Evolutionary conservation across 1,284 basidiomycete species (phyloP).

Genomic region (Papiliotrema laurentii): DNA sequence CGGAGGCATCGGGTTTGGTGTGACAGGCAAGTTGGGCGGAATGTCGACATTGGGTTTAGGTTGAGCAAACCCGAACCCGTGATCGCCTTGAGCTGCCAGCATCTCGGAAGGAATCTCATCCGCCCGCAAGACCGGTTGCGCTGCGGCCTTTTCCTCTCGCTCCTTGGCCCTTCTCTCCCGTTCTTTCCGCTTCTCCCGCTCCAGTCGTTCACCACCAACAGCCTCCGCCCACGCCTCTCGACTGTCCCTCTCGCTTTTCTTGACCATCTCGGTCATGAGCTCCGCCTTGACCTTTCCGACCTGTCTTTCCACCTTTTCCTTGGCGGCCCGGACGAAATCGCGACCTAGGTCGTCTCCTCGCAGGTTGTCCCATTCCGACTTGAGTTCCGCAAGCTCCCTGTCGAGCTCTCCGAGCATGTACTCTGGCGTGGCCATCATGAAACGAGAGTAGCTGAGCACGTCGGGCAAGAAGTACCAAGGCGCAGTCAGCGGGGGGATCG

Average conservation of each 20-base stretch:
- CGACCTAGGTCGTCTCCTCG: conserved; percentile 68
- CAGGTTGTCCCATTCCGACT: conserved; percentile 55
- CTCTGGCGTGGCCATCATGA: conserved; percentile 90
- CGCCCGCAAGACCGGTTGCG: conserved; percentile 2
- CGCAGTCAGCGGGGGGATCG: conserved; percentile 76
- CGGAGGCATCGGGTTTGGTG: conserved; percentile 40
- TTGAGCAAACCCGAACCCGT: not conserved
- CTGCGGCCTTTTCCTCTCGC: conserved; percentile 17
- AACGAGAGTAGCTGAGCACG: conserved; percentile 80
- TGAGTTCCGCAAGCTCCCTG: conserved; percentile 67
- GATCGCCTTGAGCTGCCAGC: conserved; percentile 7
- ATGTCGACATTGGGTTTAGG: conserved; percentile 19
- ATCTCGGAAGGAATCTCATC: conserved; percentile 18
- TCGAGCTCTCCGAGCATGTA: conserved; percentile 72
- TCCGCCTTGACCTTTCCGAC: conserved; percentile 66
- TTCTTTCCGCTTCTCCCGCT: conserved; percentile 49
- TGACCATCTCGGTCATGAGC: conserved; percentile 58
- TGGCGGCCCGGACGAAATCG: conserved; percentile 74
- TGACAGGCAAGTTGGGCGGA: conserved; percentile 34
- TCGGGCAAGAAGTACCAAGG: conserved; percentile 96
- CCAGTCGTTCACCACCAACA: conserved; percentile 39
- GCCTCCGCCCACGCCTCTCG: conserved; percentile 40
- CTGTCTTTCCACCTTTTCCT: conserved; percentile 68
- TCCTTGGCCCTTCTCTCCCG: conserved; percentile 33
- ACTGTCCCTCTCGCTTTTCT: conserved; percentile 35